These are phyloP conservation scores for Alternaria triticimaculans DNA, from an alignment of 2,329 filamentous ascomycete genomes.

Conservation along the genomic window DNA sequence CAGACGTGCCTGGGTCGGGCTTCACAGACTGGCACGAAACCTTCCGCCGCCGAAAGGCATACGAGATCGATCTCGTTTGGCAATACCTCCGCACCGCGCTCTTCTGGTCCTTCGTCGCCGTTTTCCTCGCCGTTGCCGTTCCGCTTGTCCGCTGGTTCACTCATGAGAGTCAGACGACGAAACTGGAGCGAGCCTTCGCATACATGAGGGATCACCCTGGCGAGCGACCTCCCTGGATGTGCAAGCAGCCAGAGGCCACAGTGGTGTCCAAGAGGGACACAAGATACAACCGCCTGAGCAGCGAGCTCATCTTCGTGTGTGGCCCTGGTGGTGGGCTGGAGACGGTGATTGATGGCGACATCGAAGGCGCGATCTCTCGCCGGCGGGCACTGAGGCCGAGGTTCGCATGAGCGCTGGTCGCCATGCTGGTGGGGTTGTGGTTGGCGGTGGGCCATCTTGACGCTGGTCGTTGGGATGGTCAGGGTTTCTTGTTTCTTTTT, in stretches of 20 bases:
- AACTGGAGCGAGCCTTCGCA: neutral
- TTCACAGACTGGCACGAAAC: constrained; percentile 16
- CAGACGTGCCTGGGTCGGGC: constrained; percentile 13
- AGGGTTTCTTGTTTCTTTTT: neutral
- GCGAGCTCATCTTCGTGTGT: constrained; percentile 13
- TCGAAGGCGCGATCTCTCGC: constrained; percentile 7
- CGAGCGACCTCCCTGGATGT: constrained; percentile 1
- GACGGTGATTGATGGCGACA: constrained; percentile 10
- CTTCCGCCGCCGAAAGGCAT: neutral
- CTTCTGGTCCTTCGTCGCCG: neutral
- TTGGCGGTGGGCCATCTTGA: neutral
- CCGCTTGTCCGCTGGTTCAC: neutral
- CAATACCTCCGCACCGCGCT: neutral
- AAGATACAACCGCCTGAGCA: constrained; percentile 12
- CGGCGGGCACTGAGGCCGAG: constrained; percentile 4
- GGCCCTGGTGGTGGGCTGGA: constrained; percentile 10
- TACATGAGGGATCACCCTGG: constrained; percentile 1
- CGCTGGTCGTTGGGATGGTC: neutral
- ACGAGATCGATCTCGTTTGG: constrained; percentile 3
- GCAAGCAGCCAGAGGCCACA: neutral
- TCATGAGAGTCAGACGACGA: neutral
- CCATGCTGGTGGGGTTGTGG: neutral
- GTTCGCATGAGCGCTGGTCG: constrained; percentile 12
- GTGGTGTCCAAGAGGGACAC: constrained; percentile 6
- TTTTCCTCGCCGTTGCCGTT: neutral